Percentiles rank a stretch among this genome's conserved stretches.
Conservation (phyloP, 2,329 filamentous ascomycete genomes). For the Chlorencoelia australis region DNA sequence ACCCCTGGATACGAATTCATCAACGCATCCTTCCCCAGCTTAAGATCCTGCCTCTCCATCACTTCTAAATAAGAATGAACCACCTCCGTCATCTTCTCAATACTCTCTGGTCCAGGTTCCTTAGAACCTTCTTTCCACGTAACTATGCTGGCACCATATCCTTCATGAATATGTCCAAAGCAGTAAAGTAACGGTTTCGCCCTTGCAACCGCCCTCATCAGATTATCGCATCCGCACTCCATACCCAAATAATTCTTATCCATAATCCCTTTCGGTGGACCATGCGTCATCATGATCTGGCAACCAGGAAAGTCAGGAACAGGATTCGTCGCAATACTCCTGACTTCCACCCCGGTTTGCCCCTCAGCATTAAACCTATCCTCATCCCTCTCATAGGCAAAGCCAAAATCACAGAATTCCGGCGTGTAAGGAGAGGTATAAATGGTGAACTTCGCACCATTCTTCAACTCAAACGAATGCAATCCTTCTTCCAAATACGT, state of each 20-base stretch:
- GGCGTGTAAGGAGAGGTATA: constrained; percentile 28
- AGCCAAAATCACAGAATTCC: constrained; percentile 24
- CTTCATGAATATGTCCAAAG: constrained; percentile 54
- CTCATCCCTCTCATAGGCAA: constrained; percentile 20
- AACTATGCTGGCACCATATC: constrained; percentile 45
- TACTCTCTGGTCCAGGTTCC: constrained; percentile 11
- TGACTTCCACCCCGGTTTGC: constrained; percentile 10
- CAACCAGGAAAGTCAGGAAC: constrained; percentile 20
- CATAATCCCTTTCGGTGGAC: constrained; percentile 41
- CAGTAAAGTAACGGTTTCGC: constrained; percentile 45
- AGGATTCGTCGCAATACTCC: constrained; percentile 17
- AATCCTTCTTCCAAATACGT: constrained; percentile 27
- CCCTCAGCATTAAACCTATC: constrained; percentile 22
- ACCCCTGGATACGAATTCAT: constrained; percentile 28
- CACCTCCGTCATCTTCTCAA: background rate
- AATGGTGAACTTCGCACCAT: constrained; percentile 23
- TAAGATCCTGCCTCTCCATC: background rate
- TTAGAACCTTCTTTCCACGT: constrained; percentile 34
- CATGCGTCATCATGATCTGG: constrained; percentile 52
- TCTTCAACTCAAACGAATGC: constrained; percentile 22
- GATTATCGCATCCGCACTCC: constrained; percentile 40
- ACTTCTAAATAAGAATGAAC: background rate
- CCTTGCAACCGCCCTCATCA: constrained; percentile 40
- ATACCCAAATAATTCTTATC: constrained; percentile 29
- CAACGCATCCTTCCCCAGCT: constrained; percentile 19